These are phyloP conservation scores for Orbilia blumenaviensis DNA, from an alignment of 2,329 filamentous ascomycete genomes.

Conservation along the genomic window DNA sequence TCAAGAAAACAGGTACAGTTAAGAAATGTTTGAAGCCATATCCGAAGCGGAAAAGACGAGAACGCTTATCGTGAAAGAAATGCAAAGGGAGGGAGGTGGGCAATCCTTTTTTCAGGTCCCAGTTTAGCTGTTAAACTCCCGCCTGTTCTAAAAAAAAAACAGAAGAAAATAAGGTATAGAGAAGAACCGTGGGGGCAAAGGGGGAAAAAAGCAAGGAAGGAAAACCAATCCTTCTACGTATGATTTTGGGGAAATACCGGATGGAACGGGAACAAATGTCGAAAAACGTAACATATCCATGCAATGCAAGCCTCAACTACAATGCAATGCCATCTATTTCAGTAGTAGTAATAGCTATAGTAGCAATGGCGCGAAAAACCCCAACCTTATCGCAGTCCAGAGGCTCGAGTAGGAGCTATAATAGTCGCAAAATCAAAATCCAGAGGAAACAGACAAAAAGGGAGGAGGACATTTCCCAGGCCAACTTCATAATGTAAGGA, in stretches of 20 bases:
- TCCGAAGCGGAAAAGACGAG: no score
- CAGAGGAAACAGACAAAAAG: not conserved
- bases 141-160: not conserved
- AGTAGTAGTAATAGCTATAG: conserved; percentile 1
- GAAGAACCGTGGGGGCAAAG: no score
- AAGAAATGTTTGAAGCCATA: no score
- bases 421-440: not conserved
- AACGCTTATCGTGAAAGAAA: no score
- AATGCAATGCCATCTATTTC: conserved; percentile 19
- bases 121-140: no score
- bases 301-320: not conserved
- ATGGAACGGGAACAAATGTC: not conserved
- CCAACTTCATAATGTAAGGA: not conserved
- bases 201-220: not conserved
- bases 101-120: no score
- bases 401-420: not conserved
- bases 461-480: not conserved
- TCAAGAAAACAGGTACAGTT: no score
- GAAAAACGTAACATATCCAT: not conserved
- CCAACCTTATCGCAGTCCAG: not conserved
- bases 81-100: no score
- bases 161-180: no score
- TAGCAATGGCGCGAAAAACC: not conserved
- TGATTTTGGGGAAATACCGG: no score
- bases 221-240: no score